Conservation (phyloP, 2,329 filamentous ascomycete species). For the Nannizziopsis barbatae region DNA sequence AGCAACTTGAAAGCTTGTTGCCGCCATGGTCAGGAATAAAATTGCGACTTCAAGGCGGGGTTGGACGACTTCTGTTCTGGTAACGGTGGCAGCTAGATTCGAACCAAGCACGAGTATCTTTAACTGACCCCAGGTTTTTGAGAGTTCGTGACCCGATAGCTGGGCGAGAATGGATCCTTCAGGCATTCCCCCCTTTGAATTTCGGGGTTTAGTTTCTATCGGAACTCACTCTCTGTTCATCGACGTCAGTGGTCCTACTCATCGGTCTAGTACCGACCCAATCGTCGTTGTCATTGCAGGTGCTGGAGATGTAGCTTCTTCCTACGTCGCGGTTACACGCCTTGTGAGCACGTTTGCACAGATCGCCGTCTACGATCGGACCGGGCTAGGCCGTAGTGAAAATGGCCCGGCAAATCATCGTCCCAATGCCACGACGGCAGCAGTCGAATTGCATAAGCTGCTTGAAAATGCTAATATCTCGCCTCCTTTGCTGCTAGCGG, state of each 20-base stretch:
- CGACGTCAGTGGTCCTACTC: constrained; percentile 21
- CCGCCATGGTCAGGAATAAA: no score
- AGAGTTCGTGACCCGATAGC: neutral
- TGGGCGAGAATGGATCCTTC: neutral
- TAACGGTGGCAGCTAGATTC: no score
- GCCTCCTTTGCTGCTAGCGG: constrained; percentile 27
- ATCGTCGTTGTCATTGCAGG: constrained; percentile 28
- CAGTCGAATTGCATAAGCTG: constrained; percentile 25
- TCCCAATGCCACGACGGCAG: constrained; percentile 21
- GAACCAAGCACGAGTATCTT: no score
- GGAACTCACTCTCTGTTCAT: constrained; percentile 26
- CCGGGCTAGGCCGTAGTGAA: constrained; percentile 30
- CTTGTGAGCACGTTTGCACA: constrained; percentile 22
- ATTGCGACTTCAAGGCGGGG: no score
- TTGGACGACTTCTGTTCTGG: no score
- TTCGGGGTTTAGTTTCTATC: constrained; percentile 21
- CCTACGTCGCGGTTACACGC: constrained; percentile 26
- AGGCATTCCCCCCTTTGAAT: neutral
- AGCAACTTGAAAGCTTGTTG: no score
- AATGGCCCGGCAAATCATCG: constrained; percentile 12
- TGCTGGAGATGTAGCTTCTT: constrained; percentile 27
- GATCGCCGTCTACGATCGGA: constrained; percentile 30
- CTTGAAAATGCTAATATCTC: constrained; percentile 18
- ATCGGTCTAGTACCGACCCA: constrained; percentile 19
- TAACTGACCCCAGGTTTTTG: no score